A percentile compares a stretch with the other conserved stretches of the same genome.
These are phyloP conservation scores for Paraphaeosphaeria sporulosa DNA, from an alignment of 2,329 filamentous ascomycete species.

Conservation along the genomic window DNA sequence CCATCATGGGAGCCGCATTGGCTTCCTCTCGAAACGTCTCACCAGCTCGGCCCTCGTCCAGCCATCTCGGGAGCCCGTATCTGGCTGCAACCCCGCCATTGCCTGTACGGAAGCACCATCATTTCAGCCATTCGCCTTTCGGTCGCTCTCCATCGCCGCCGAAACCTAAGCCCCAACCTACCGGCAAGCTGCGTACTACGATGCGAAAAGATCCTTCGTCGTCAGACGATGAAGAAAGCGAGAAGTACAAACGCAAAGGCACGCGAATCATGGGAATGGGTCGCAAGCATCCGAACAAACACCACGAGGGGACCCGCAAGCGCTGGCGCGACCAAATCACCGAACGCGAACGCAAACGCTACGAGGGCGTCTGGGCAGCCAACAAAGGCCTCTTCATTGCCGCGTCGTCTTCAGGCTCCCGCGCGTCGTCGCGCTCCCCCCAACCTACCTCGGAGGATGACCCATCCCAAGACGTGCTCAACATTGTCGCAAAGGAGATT, in stretches of 20 bases:
- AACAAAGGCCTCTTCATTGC: constrained; percentile 68
- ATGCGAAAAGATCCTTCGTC: constrained; percentile 62
- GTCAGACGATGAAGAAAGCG: constrained; percentile 59
- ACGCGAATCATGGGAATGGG: constrained; percentile 62
- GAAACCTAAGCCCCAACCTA: constrained; percentile 46
- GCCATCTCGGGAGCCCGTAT: constrained; percentile 48
- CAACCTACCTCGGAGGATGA: constrained; percentile 24
- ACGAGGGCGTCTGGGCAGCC: constrained; percentile 85
- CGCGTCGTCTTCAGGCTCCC: constrained; percentile 21
- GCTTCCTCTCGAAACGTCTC: constrained; percentile 66
- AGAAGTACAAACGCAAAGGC: constrained; percentile 61
- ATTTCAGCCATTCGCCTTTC: constrained; percentile 46
- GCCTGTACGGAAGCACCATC: constrained; percentile 51
- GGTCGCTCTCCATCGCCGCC: constrained; percentile 49
- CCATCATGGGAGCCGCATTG: constrained; percentile 77
- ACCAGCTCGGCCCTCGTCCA: constrained; percentile 59
- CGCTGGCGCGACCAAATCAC: constrained; percentile 81
- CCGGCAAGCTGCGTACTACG: constrained; percentile 69
- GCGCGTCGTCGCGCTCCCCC: constrained; percentile 13
- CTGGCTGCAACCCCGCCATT: constrained; percentile 46
- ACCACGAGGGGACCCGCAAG: constrained; percentile 77
- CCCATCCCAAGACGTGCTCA: constrained; percentile 64
- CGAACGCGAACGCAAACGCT: constrained; percentile 75
- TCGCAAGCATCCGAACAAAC: constrained; percentile 69
- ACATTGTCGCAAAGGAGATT: constrained; percentile 76